Evolutionary conservation across 1,284 basidiomycete genomes (phyloP).

Genomic region (Ustilago trichophora): DNA sequence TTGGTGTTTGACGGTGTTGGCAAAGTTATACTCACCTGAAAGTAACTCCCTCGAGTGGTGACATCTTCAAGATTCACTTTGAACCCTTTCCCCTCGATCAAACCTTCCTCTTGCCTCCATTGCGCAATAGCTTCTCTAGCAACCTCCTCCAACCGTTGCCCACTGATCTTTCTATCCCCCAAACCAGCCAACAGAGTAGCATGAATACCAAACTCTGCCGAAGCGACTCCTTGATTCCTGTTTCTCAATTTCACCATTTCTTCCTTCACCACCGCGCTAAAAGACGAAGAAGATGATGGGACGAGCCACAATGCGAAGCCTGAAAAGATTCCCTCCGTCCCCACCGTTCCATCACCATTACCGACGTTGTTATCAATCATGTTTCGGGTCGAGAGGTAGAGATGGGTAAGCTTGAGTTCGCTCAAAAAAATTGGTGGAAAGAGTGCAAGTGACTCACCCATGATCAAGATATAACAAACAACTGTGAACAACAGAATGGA

Average conservation of each 20-base stretch:
- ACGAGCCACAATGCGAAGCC: constrained; percentile 38
- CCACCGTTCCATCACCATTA: no score
- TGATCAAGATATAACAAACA: no score
- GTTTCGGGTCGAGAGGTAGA: not conserved
- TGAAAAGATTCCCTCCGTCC: constrained; percentile 21
- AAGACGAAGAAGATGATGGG: not conserved
- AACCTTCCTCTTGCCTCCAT: not conserved
- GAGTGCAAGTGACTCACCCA: not conserved
- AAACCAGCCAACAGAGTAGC: constrained; percentile 33
- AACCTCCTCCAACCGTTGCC: not conserved
- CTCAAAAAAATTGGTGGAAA: not conserved
- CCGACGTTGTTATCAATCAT: no score
- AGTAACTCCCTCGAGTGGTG: constrained; percentile 17
- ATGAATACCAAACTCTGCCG: constrained; percentile 17
- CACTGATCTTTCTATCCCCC: constrained; percentile 4
- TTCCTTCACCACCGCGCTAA: not conserved
- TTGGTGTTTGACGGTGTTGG: no score
- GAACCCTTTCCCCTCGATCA: not conserved
- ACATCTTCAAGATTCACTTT: constrained; percentile 12
- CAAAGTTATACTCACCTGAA: constrained; percentile 17
- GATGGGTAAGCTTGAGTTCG: no score
- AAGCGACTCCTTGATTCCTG: not conserved
- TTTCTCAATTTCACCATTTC: not conserved
- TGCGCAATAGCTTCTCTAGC: not conserved
- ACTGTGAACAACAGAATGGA: no score